Conservation (phyloP, 192 early-diverging fungal species). For the Coemansia sp. region DNA sequence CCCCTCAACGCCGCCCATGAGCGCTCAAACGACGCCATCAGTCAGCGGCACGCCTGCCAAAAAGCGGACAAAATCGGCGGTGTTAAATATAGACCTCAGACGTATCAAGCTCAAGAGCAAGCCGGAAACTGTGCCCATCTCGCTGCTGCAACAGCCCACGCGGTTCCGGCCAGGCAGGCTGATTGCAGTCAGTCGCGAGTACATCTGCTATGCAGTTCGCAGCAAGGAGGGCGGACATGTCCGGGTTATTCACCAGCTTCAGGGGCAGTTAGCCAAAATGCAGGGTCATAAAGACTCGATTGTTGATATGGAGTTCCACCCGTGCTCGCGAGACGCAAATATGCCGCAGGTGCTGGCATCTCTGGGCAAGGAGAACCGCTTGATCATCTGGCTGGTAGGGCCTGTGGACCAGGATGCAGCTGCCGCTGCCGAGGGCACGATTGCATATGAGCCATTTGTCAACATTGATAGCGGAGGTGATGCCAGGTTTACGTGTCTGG, state of each 20-base stretch:
- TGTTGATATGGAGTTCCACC: slow-evolving; percentile 49
- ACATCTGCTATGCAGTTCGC: slow-evolving; percentile 49
- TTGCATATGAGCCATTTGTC: slow-evolving; percentile 47
- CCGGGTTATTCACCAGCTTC: slow-evolving; percentile 48
- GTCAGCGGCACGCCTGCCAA: slow-evolving; percentile 9
- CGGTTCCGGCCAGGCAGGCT: slow-evolving; percentile 39
- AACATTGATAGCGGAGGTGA: slow-evolving; percentile 46
- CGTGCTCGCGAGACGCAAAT: slow-evolving; percentile 31
- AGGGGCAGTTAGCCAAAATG: slow-evolving; percentile 47
- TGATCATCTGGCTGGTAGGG: slow-evolving; percentile 44
- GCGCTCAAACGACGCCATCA: background rate
- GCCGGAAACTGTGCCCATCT: slow-evolving; percentile 42
- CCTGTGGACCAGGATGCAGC: slow-evolving; percentile 23
- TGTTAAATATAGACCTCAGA: slow-evolving; percentile 26
- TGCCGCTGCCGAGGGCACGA: slow-evolving; percentile 25
- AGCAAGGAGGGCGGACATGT: slow-evolving; percentile 51
- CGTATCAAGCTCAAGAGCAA: slow-evolving; percentile 28
- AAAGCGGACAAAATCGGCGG: slow-evolving; percentile 12
- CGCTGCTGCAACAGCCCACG: slow-evolving; percentile 41
- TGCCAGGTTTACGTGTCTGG: slow-evolving; percentile 35
- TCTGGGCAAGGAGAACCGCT: slow-evolving; percentile 49
- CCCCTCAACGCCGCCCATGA: background rate
- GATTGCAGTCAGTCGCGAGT: slow-evolving; percentile 46
- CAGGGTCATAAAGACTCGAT: slow-evolving; percentile 46
- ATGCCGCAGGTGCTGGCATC: slow-evolving; percentile 47